Evolutionary conservation across 2,329 filamentous ascomycete genomes (phyloP).

Genomic region (Fusarium miscanthi): DNA sequence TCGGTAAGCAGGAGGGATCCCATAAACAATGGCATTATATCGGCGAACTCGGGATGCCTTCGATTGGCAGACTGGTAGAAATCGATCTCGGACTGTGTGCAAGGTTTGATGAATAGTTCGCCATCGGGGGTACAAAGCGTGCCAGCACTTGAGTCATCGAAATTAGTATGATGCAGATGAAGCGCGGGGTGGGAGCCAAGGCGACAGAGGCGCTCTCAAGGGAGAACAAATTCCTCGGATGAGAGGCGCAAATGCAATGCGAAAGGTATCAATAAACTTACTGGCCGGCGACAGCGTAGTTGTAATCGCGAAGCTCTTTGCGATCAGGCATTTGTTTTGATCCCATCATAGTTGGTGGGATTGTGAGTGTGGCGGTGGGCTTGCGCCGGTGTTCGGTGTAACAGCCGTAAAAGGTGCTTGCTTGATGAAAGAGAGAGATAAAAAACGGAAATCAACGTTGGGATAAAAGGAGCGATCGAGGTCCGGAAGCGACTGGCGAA

Average conservation of each 20-base stretch:
- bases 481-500: constrained; percentile 31
- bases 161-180: constrained; percentile 23
- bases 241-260: constrained; percentile 18
- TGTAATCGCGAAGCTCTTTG: constrained; percentile 74
- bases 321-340: constrained; percentile 62
- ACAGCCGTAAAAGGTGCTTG: constrained; percentile 7
- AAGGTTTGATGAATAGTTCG: constrained; percentile 93
- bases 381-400: constrained; percentile 25
- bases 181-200: constrained; percentile 11
- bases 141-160: constrained; percentile 74
- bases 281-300: constrained; percentile 86
- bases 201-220: constrained; percentile 1
- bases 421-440: not conserved
- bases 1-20: constrained; percentile 80
- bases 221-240: not conserved
- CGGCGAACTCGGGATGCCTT: constrained; percentile 77
- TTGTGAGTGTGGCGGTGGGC: constrained; percentile 31
- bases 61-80: constrained; percentile 84
- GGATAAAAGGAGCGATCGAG: constrained; percentile 3
- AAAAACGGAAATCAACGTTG: constrained; percentile 1
- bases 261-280: constrained; percentile 60
- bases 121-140: constrained; percentile 87
- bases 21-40: constrained; percentile 86
- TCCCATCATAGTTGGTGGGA: constrained; percentile 37
- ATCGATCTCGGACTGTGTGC: constrained; percentile 82